Conservation (phyloP, 768 basidiomycete genomes). For the Naganishia friedmannii region DNA sequence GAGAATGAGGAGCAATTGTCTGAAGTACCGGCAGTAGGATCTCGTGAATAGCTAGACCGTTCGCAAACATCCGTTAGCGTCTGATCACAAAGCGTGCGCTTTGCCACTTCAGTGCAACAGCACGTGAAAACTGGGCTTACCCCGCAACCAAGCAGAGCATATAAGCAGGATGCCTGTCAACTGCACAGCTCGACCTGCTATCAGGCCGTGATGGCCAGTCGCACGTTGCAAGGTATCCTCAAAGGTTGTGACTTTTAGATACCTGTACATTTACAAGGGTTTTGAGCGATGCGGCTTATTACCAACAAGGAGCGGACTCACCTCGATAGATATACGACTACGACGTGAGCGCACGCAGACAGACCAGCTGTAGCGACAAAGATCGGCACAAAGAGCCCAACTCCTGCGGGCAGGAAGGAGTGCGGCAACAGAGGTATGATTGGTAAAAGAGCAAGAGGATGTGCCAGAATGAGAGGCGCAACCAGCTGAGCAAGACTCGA, state of each 20-base stretch:
- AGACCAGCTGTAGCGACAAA: constrained; percentile 42
- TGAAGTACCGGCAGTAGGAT: constrained; percentile 41
- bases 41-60: constrained; percentile 40
- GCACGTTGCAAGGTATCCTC: constrained; percentile 45
- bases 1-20: constrained; percentile 33
- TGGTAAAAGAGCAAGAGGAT: constrained; percentile 48
- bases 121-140: constrained; percentile 34
- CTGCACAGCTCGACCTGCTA: constrained; percentile 40
- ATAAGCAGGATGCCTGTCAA: constrained; percentile 39
- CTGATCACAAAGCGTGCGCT: neutral
- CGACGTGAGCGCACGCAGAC: constrained; percentile 49
- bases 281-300: too few species aligned
- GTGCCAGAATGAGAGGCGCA: constrained; percentile 45
- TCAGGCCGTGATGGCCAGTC: constrained; percentile 40
- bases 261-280: constrained; percentile 35
- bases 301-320: constrained; percentile 29
- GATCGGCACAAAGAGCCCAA: constrained; percentile 47
- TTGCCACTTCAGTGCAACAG: too few species aligned
- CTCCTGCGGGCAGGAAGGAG: constrained; percentile 49
- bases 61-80: neutral
- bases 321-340: constrained; percentile 49
- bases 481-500: constrained; percentile 36
- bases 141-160: constrained; percentile 43
- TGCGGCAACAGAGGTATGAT: constrained; percentile 44
- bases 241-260: constrained; percentile 49